phyloP scores from a whole-genome alignment of 2,329 filamentous ascomycete species.

The Escovopsis sp. region DNA sequence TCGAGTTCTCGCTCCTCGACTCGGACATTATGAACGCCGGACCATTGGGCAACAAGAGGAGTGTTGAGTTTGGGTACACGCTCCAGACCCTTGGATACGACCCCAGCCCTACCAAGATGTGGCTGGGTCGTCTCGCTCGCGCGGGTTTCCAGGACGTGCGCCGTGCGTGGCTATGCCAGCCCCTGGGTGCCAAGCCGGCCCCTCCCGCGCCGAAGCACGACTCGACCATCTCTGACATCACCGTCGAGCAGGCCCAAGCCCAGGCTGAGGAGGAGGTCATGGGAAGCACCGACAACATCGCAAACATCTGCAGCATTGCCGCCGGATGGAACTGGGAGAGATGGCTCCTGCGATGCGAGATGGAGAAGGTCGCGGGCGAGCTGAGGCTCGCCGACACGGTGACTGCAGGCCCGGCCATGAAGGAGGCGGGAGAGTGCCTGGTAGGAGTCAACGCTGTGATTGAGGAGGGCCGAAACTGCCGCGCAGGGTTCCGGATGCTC shows the following conservation, averaged over 20 bases:
- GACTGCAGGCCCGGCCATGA: conserved; percentile 34
- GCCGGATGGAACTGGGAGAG: conserved; percentile 91
- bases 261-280: conserved; percentile 41
- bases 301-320: conserved; percentile 64
- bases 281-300: conserved; percentile 57
- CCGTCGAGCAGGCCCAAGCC: conserved; percentile 20
- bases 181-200: conserved; percentile 47
- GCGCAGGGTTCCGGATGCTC: conserved; percentile 46
- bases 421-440: conserved; percentile 43
- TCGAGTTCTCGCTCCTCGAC: conserved; percentile 85
- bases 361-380: conserved; percentile 64
- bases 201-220: conserved; percentile 19
- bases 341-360: conserved; percentile 80
- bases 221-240: conserved; percentile 25
- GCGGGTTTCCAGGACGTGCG: conserved; percentile 70
- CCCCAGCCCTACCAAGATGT: conserved; percentile 65
- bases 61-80: conserved; percentile 82
- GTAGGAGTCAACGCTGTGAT: conserved; percentile 46
- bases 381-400: conserved; percentile 38
- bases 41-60: conserved; percentile 63
- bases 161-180: conserved; percentile 78
- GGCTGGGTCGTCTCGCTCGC: conserved; percentile 57
- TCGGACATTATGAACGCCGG: conserved; percentile 80
- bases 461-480: conserved; percentile 46
- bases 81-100: conserved; percentile 87